Evolutionary conservation across 768 basidiomycete species (phyloP), one percentile per base, ranked within the genome.

Genomic region (Trametes cinnabarina): DNA sequence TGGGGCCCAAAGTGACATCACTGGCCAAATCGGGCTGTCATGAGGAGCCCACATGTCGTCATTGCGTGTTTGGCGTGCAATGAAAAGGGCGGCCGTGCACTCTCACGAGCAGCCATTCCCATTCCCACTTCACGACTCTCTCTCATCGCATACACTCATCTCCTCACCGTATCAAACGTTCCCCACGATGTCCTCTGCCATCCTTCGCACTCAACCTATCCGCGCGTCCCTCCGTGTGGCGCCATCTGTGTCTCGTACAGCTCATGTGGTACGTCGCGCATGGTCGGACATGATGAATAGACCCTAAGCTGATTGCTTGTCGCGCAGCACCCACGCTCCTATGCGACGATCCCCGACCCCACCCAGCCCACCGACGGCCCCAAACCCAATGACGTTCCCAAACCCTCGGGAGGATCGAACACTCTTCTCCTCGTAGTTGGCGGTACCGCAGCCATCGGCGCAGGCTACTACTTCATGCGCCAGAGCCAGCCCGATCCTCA

Each of bases 381-480:
- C 17, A 56, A 55, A 40, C 65, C 64, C 2, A 57, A 51, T 35
- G 65, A 66, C 34, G 39, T 56, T 12, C 63, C 67, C 30, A 62
- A 56, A 35, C 60, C 63, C 26, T 32, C 58, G 0, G 63, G 66
- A 22, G 62, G 67, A 26, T 17, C 30, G 51, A 68, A 53, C 60
- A 72, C 68, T 41, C 67, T 59, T 10, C 41, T 76, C 50, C 66
- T 74, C 40, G 65, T 72, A 17, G 70, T 42, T 12, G 66, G 48
- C 2, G 63, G 71, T 12, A 57, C 66, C 32, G 74, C 66, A 7
- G 73, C 70, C 1, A 66, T 73, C 47, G 77, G 71, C 3, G 75
- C 68, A 12, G 58, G 72, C 35, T 77, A 75, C 62, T 77, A 74
- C 62, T 75, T 73, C 66, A 62, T 66, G n/a, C 66, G 60, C 46